Conservation (phyloP, 305 asterid species). For the Solanum chacoense region DNA sequence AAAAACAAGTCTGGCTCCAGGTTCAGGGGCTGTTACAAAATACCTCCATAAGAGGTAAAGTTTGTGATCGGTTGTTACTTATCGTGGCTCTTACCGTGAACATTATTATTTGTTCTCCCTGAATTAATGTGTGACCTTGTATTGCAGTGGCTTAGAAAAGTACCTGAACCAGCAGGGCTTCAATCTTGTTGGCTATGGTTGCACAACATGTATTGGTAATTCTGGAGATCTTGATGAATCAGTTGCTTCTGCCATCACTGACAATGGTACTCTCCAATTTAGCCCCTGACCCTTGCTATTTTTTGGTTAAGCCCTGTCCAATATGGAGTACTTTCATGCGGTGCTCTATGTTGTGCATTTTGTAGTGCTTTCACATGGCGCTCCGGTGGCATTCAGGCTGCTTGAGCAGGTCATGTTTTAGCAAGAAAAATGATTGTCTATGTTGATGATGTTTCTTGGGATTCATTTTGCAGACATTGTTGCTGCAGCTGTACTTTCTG, state of each 20-base stretch:
- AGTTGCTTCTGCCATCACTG: slow-evolving; percentile 56
- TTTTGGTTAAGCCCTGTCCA: background rate
- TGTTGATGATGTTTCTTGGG: background rate
- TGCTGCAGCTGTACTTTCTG: slow-evolving; percentile 88
- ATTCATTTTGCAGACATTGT: slow-evolving; percentile 44
- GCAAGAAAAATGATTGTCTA: background rate
- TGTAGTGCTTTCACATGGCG: background rate
- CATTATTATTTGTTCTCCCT: background rate
- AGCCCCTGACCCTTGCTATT: background rate
- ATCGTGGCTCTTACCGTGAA: background rate
- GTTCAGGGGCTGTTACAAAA: slow-evolving; percentile 77
- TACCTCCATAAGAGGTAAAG: slow-evolving; percentile 64
- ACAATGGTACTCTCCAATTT: slow-evolving; percentile 39
- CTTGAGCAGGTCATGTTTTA: background rate
- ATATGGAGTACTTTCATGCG: background rate
- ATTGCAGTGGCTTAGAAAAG: slow-evolving; percentile 58
- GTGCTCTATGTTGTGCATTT: background rate
- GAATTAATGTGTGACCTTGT: background rate
- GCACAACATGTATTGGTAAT: slow-evolving; percentile 91
- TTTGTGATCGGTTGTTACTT: background rate
- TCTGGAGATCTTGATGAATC: slow-evolving; percentile 88
- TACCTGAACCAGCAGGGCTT: slow-evolving; percentile 84
- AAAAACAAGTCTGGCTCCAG: slow-evolving; percentile 84
- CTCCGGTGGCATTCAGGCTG: background rate
- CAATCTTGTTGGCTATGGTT: slow-evolving; percentile 77